These are phyloP conservation scores for Penicillium angulare DNA, from an alignment of 495 filamentous ascomycete species.

Conservation along the genomic window DNA sequence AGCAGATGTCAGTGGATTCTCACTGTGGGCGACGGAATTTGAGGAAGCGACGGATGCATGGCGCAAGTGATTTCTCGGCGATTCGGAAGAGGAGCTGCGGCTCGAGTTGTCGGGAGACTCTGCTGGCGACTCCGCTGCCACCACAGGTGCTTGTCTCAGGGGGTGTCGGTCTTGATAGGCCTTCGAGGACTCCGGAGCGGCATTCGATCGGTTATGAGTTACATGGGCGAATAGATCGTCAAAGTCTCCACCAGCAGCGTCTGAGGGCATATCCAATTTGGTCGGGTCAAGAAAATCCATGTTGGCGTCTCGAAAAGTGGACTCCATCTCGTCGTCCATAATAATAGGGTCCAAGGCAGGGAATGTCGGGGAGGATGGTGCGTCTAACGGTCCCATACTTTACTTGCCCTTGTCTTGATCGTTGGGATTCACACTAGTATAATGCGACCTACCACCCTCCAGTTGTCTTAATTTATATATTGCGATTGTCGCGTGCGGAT, in stretches of 20 bases:
- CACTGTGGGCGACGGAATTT: constrained; percentile 41
- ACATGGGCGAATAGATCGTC: constrained; percentile 42
- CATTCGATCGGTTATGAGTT: constrained; percentile 28
- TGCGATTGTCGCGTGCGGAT: constrained; percentile 18
- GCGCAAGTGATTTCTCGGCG: constrained; percentile 41
- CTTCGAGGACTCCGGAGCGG: constrained; percentile 30
- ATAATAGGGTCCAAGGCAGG: constrained; percentile 45
- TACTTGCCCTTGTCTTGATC: background rate
- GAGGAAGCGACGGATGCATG: constrained; percentile 41
- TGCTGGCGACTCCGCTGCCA: constrained; percentile 41
- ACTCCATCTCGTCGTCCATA: constrained; percentile 48
- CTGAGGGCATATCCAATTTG: constrained; percentile 35
- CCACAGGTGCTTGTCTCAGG: constrained; percentile 33
- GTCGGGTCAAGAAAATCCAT: constrained; percentile 45
- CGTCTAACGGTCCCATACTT: constrained; percentile 45
- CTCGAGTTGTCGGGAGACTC: constrained; percentile 46
- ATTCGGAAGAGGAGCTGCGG: constrained; percentile 45
- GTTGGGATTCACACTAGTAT: background rate
- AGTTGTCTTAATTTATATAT: background rate
- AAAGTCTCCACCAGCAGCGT: constrained; percentile 42
- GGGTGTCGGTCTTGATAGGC: constrained; percentile 34
- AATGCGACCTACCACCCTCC: constrained; percentile 13
- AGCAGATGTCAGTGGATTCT: constrained; percentile 34
- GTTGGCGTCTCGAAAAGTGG: constrained; percentile 38
- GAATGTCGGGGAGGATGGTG: constrained; percentile 40